Percentiles rank a stretch among this genome's conserved stretches.
Conservation (phyloP, 78 protist species). For the Trichosphaerium sp. region DNA sequence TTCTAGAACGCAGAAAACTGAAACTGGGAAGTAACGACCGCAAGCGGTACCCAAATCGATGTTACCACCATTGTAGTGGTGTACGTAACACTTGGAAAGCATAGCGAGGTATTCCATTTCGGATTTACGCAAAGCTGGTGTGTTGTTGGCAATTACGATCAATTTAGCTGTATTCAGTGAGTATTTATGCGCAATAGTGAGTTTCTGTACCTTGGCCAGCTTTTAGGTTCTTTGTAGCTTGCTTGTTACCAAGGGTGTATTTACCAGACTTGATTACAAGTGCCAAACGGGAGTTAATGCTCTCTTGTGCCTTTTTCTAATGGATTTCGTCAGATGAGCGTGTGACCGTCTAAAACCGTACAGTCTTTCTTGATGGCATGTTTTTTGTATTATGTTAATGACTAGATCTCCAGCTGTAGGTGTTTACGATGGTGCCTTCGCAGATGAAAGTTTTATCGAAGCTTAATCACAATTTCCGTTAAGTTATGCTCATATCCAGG, state of each 20-base stretch:
- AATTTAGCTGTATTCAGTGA: conserved; percentile 77
- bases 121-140: conserved; percentile 94
- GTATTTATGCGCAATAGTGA: not conserved
- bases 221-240: conserved; percentile 87
- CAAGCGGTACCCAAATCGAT: conserved; percentile 98
- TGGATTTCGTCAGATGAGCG: no score
- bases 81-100: conserved; percentile 91
- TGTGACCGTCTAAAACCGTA: no score
- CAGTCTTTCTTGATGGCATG: no score
- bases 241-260: conserved; percentile 89
- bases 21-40: conserved; percentile 92
- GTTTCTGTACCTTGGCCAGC: conserved; percentile 52
- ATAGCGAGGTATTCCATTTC: conserved; percentile 99
- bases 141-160: conserved; percentile 90
- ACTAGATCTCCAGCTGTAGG: no score
- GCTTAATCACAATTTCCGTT: no score
- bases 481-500: no score
- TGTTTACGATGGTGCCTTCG: no score
- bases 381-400: no score
- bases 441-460: no score
- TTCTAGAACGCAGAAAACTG: no score
- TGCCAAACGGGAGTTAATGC: conserved; percentile 87
- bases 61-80: conserved; percentile 97
- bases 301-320: conserved; percentile 74
- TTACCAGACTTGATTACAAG: conserved; percentile 98